Percentiles rank a stretch among this genome's conserved stretches.
Evolutionary conservation across 345 rosid species (phyloP).

Genomic region (Corchorus olitorius): DNA sequence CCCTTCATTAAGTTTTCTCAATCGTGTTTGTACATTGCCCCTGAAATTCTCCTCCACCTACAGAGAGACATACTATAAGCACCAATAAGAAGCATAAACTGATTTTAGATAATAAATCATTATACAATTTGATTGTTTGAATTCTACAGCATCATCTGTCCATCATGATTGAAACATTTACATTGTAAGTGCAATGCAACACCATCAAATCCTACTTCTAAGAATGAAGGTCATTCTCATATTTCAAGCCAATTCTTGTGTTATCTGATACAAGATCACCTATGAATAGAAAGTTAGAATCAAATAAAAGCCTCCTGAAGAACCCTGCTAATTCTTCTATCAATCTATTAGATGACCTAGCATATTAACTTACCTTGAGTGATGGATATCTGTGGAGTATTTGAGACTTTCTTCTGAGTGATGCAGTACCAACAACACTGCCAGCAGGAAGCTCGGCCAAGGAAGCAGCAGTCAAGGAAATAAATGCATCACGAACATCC

Average conservation of each 20-base stretch:
- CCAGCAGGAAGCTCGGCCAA: conserved; percentile 85
- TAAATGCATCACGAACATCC: conserved; percentile 97
- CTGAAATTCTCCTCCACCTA: conserved; percentile 92
- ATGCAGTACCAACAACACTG: conserved; percentile 92
- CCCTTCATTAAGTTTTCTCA: conserved; percentile 85
- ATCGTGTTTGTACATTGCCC: conserved; percentile 94
- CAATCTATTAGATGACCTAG: not conserved
- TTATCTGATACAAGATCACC: not conserved
- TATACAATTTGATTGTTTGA: not conserved
- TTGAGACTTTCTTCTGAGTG: conserved; percentile 95
- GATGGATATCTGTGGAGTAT: conserved; percentile 87
- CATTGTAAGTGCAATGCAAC: conserved; percentile 9
- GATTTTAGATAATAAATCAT: not conserved
- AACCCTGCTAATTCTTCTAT: not conserved
- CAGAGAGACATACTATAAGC: conserved; percentile 26
- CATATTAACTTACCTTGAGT: conserved; percentile 50
- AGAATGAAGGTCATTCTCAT: not conserved
- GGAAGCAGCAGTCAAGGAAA: conserved; percentile 60
- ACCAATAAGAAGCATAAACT: conserved; percentile 9
- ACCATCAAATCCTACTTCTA: not conserved
- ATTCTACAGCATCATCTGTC: not conserved
- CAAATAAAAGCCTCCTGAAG: not conserved
- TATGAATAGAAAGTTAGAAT: not conserved
- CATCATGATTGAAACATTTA: not conserved
- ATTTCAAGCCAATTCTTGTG: not conserved